phyloP scores from a whole-genome alignment of 306 rosid species.

The Dryas octopetala region DNA sequence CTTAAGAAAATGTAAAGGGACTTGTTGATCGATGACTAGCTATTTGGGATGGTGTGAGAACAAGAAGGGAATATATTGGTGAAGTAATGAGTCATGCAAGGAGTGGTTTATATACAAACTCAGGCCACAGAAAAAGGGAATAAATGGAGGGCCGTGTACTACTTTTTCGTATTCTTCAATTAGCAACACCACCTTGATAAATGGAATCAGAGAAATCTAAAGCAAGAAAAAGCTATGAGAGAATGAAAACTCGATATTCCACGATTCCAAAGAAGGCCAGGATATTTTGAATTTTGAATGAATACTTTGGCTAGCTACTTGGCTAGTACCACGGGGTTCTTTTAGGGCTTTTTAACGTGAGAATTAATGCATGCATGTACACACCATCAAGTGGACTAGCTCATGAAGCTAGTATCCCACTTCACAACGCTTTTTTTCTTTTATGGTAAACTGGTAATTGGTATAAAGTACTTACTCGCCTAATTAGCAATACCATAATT shows the following conservation, averaged over 20 bases:
- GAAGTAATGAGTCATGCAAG: constrained; percentile 42
- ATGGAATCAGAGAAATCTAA: constrained; percentile 55
- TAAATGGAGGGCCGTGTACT: constrained; percentile 62
- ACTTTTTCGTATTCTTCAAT: constrained; percentile 63
- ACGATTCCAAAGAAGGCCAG: constrained; percentile 53
- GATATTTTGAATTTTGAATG: constrained; percentile 64
- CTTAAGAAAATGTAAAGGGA: constrained; percentile 35
- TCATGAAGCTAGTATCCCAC: constrained; percentile 1
- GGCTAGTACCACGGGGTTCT: constrained; percentile 24
- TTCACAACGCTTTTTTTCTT: background rate
- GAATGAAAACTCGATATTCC: constrained; percentile 33
- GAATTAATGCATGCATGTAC: constrained; percentile 30
- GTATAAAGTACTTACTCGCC: no score
- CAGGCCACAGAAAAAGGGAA: constrained; percentile 53
- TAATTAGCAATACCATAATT: no score
- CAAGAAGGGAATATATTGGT: constrained; percentile 33
- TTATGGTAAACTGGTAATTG: no score
- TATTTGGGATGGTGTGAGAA: background rate
- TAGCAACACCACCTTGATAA: constrained; percentile 60
- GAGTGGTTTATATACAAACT: constrained; percentile 60
- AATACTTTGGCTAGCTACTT: constrained; percentile 32
- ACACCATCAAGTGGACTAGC: background rate
- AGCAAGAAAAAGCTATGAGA: constrained; percentile 50
- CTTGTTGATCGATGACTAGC: constrained; percentile 7
- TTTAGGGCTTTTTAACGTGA: constrained; percentile 25